Percentiles rank a stretch among this genome's conserved stretches.
phyloP scores from a whole-genome alignment of 345 rosid species.

The Heritiera fomes region DNA sequence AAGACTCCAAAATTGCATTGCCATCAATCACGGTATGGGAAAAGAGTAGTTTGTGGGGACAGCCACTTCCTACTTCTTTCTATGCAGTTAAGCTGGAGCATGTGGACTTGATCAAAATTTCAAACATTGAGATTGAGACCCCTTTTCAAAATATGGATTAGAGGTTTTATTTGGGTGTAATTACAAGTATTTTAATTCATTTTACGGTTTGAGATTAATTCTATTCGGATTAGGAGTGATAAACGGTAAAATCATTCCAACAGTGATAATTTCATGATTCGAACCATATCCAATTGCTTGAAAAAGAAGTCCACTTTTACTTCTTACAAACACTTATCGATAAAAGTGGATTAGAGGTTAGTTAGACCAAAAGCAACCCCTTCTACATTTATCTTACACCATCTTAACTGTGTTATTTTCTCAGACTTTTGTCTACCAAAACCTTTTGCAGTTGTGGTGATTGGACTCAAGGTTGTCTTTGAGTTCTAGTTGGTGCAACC shows the following conservation, averaged over 20 bases:
- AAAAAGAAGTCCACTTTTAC: no score
- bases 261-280: no score
- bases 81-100: neutral
- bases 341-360: neutral
- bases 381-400: neutral
- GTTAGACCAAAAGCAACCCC: conserved; percentile 9
- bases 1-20: conserved; percentile 12
- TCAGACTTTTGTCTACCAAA: neutral
- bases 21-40: conserved; percentile 47
- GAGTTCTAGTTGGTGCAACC: neutral
- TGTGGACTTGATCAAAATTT: neutral
- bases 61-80: neutral
- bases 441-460: neutral
- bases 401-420: neutral
- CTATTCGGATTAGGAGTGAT: no score
- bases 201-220: no score
- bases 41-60: conserved; percentile 30
- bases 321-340: neutral
- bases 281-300: no score
- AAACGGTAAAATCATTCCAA: no score
- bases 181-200: no score
- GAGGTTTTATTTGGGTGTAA: no score
- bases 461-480: neutral
- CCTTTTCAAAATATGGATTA: neutral
- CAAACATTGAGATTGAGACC: neutral